Conservation (phyloP, 768 basidiomycete genomes). For the Tulasnella sp. region DNA sequence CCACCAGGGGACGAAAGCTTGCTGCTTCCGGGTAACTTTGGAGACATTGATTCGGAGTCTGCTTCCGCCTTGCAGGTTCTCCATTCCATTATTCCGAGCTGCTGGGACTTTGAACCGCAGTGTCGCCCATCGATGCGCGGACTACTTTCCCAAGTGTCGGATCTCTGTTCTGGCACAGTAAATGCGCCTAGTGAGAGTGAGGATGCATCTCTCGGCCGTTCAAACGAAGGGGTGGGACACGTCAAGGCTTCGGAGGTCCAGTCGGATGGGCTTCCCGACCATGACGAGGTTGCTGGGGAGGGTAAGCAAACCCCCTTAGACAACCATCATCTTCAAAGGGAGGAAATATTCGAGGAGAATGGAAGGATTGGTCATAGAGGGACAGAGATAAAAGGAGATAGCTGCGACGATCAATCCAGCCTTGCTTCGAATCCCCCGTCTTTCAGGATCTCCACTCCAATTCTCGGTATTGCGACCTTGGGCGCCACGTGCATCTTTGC, state of each 20-base stretch:
- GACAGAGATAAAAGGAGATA: neutral
- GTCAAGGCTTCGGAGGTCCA: neutral
- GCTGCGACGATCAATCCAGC: too few relatives aligned
- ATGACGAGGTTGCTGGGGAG: neutral
- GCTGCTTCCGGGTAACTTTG: neutral
- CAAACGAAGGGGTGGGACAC: neutral
- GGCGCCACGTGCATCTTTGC: too few relatives aligned
- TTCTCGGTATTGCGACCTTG: too few relatives aligned
- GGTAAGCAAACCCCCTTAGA: neutral
- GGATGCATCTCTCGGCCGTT: neutral
- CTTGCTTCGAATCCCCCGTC: too few relatives aligned
- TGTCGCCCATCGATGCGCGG: neutral
- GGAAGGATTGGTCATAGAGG: neutral
- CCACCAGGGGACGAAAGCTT: neutral
- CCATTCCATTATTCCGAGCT: neutral
- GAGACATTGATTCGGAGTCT: neutral
- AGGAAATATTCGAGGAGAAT: neutral
- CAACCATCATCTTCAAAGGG: neutral
- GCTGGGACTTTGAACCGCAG: neutral
- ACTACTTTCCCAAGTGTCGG: neutral
- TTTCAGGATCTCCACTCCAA: too few relatives aligned
- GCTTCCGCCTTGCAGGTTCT: neutral
- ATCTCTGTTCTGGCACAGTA: neutral
- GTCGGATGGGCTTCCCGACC: neutral
- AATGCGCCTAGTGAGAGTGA: neutral